Evolutionary conservation across 2,329 filamentous ascomycete species (phyloP), one percentile per base, ranked within the genome.

Genomic region (Phyllosticta capitalensis): DNA sequence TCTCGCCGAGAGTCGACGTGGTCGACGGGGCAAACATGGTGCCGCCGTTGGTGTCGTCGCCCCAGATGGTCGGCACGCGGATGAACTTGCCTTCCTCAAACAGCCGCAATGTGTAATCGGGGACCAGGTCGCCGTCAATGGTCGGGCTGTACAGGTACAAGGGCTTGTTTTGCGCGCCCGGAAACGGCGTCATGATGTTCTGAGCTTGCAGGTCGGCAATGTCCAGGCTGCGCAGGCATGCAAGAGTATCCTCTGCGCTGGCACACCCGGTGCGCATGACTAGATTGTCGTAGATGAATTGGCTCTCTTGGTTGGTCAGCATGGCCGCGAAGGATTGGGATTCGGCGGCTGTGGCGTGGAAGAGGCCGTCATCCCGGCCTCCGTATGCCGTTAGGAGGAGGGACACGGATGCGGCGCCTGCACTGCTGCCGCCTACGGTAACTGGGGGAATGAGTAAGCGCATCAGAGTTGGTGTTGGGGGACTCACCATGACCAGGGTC

Each of bases 401-500:
- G 6, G 61, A 63, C 33, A 71, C 58, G 14, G 67, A 3, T 20
- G 74, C 72, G 6, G 79, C 87, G 2, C 88, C 88, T 1, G 87
- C 87, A 57, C 84, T 87, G 62, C 80, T 83, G 9, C 88, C 88
- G 17, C 83, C 85, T 0, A 90, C 73, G 0, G 86, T 83, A 9
- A 90, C 85, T 60, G 22, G 17, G 17, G 48, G 28, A 12, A 10
- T 49, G 45, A 51, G 49, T 51, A 26, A 38, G 14, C 6, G 33
- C 19, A 50, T 59, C 45, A 58, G 56, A 20, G 3, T 22, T 45
- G 24, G 28, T 22, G 38, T 28, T 48, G 22, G 28, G 33, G 24
- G 9, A 28, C 58, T 56, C 50, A 60, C 58, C 58, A 64, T 88
- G 86, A 0, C 76, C 67, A 1, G 86, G 84, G 64, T 90, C 76